phyloP scores from a whole-genome alignment of 768 basidiomycete genomes.

The Pleurotus pulmonarius region DNA sequence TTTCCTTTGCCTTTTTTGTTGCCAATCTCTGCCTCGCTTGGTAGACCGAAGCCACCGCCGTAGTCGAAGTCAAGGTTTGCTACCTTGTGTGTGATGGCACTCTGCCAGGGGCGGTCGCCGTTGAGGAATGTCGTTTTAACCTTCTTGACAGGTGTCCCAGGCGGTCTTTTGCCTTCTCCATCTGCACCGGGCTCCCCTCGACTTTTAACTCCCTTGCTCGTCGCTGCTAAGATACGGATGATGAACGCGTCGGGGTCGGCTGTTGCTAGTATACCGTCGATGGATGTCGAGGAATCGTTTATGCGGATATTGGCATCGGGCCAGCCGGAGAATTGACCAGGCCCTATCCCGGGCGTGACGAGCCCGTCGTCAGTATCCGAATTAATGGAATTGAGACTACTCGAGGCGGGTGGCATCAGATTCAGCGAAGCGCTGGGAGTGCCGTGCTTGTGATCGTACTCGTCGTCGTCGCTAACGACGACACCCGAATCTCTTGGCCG shows the following conservation, averaged over 20 bases:
- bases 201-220: constrained; percentile 40
- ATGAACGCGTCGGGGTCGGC: constrained; percentile 64
- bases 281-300: constrained; percentile 26
- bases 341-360: constrained; percentile 63
- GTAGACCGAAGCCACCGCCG: constrained; percentile 36
- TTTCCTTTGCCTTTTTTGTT: constrained; percentile 30
- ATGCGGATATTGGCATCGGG: constrained; percentile 42
- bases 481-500: constrained; percentile 68
- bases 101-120: constrained; percentile 73
- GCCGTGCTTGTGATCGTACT: constrained; percentile 5
- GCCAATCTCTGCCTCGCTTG: constrained; percentile 20
- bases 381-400: constrained; percentile 53
- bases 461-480: constrained; percentile 55
- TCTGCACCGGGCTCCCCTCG: constrained; percentile 12
- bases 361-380: constrained; percentile 60
- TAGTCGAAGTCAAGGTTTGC: constrained; percentile 29
- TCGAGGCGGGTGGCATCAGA: constrained; percentile 55
- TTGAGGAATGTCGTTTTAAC: constrained; percentile 55
- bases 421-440: constrained; percentile 21
- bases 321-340: constrained; percentile 59
- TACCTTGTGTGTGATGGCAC: constrained; percentile 70
- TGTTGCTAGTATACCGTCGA: constrained; percentile 27
- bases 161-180: constrained; percentile 52
- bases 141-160: constrained; percentile 82
- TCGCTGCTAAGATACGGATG: constrained; percentile 58